Evolutionary conservation across 305 asterid species (phyloP), one percentile per base, ranked within the genome.

Genomic region (Fraxinus sp.): DNA sequence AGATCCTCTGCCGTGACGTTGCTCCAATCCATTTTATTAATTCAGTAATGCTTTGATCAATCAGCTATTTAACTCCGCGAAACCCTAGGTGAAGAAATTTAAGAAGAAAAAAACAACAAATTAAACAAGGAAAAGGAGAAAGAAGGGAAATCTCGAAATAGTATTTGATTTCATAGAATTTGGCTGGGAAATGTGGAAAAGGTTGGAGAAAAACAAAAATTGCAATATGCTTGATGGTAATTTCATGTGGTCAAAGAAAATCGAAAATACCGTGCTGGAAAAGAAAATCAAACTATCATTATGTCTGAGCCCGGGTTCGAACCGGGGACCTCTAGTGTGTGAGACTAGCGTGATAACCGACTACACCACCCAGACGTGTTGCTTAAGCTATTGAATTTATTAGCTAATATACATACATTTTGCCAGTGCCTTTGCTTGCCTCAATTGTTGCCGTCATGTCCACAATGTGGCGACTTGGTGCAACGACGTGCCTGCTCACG

Each of bases 291-390:
- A 79, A 49, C 39, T 11, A 20, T 36, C 41, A 2, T 93, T 46
- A 46, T 43, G 97, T 94, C 97, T 94, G 97, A 96, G 97, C 98
- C 98, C 98, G 98, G 97, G 97, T 94, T 94, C 97, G 98, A 96
- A 96, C 98, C 93, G 95, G 98, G 98, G 98, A 94, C 98, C 97
- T 94, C 97, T 94, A 91, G 98, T 93, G 98, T 94, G 98, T 94
- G 98, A 94, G 98, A 94, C 99, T 92, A 96, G 95, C 97, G 96
- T 94, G 98, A 94, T 94, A 94, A 92, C 98, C 98, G 5, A 94
- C 99, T 93, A 93, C 98, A 93, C 99, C 98, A 93, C 99, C 98
- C 97, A 96, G 97, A 94, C 99, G 0, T 32, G 35, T 32, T 32
- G 57, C 5, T 33, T 4, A 33, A 4, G 6, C 6, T 3, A 6